phyloP scores from a whole-genome alignment of 805 yeast genomes.

The Wickerhamiella dianesei region DNA sequence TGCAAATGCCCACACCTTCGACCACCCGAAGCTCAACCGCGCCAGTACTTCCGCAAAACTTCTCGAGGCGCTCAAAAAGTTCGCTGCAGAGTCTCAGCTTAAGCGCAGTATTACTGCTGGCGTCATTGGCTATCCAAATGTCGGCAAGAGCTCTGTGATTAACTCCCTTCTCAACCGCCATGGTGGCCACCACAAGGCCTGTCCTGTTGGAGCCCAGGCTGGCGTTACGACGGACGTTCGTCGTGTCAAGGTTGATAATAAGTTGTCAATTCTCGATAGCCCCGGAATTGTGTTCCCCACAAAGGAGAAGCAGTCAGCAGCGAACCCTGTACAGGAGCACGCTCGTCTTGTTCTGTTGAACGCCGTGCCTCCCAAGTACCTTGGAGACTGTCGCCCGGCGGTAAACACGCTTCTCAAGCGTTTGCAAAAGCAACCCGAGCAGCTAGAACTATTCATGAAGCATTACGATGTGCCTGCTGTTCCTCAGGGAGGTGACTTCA shows the following conservation, averaged over 20 bases:
- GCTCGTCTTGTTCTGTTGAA: constrained; percentile 82
- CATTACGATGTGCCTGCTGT: constrained; percentile 72
- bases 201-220: constrained; percentile 96
- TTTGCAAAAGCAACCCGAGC: constrained; percentile 55
- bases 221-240: constrained; percentile 90
- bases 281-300: constrained; percentile 95
- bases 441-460: constrained; percentile 49
- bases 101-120: constrained; percentile 88
- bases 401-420: constrained; percentile 63
- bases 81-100: constrained; percentile 68
- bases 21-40: constrained; percentile 49
- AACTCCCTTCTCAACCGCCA: constrained; percentile 71
- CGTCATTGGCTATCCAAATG: constrained; percentile 94
- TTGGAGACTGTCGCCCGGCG: constrained; percentile 74
- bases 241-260: constrained; percentile 83
- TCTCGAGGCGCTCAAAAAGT: constrained; percentile 69
- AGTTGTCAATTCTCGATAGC: constrained; percentile 78
- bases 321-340: constrained; percentile 46
- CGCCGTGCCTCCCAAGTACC: constrained; percentile 78
- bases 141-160: constrained; percentile 89
- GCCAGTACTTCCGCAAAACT: constrained; percentile 59
- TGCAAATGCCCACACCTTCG: constrained; percentile 51
- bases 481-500: constrained; percentile 47
- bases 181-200: constrained; percentile 45
- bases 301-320: constrained; percentile 24